Evolutionary conservation across 768 basidiomycete species (phyloP).

Genomic region (Artomyces pyxidatus): DNA sequence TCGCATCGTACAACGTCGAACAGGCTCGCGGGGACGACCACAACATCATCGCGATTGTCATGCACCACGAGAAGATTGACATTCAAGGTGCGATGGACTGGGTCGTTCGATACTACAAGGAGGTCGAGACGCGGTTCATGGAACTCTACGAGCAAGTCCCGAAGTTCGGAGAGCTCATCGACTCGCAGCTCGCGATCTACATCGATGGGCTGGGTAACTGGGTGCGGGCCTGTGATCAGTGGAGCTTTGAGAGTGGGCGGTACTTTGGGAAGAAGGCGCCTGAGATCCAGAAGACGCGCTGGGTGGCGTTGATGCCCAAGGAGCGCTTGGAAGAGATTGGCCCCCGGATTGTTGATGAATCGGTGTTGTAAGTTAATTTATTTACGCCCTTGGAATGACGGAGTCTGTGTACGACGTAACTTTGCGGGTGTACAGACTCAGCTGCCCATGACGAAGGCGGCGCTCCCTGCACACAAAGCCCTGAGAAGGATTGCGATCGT

Average conservation of each 20-base stretch:
- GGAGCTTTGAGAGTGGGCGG: slow-evolving; percentile 29
- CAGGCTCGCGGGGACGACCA: slow-evolving; percentile 27
- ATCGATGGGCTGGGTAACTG: slow-evolving; percentile 34
- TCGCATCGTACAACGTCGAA: slow-evolving; percentile 22
- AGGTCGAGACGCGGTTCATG: slow-evolving; percentile 22
- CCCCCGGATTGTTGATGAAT: slow-evolving; percentile 10
- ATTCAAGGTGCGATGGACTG: slow-evolving; percentile 26
- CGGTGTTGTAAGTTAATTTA: slow-evolving; percentile 7
- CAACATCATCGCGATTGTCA: slow-evolving; percentile 33
- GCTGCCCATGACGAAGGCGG: no score
- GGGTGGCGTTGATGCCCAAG: slow-evolving; percentile 5
- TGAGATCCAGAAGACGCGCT: not conserved
- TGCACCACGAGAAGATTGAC: slow-evolving; percentile 27
- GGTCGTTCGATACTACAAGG: slow-evolving; percentile 21
- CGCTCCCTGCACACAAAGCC: no score
- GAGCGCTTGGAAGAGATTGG: slow-evolving; percentile 10
- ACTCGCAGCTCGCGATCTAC: slow-evolving; percentile 27
- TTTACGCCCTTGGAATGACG: no score
- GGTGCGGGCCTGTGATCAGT: slow-evolving; percentile 29
- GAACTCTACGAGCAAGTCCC: slow-evolving; percentile 24
- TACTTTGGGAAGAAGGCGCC: slow-evolving; percentile 1
- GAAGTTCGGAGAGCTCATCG: slow-evolving; percentile 25
- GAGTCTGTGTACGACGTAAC: no score
- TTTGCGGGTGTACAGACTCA: no score
- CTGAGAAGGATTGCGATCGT: no score